phyloP scores from a whole-genome alignment of 176 grass and related monocot species.

The Hsuehochloa calcarea region DNA sequence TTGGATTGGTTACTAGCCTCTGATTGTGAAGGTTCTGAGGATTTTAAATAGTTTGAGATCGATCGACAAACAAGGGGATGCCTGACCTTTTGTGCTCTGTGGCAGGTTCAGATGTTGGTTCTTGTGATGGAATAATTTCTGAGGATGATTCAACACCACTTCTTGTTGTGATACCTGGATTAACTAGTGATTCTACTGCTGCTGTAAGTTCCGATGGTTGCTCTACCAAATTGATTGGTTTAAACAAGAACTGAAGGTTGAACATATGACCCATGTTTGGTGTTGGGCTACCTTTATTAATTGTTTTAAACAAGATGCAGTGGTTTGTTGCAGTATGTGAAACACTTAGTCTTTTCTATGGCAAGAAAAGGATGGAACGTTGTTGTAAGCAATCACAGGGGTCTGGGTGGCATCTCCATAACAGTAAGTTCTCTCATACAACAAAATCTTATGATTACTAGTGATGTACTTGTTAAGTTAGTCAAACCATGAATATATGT shows the following conservation, averaged over 20 bases:
- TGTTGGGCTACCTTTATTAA: slow-evolving; percentile 5
- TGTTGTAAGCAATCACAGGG: slow-evolving; percentile 90
- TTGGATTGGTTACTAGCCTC: slow-evolving; percentile 88
- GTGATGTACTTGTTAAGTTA: background rate
- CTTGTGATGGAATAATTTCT: slow-evolving; percentile 46
- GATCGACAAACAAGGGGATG: slow-evolving; percentile 4
- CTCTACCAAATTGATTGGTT: background rate
- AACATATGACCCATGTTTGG: background rate
- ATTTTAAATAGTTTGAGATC: slow-evolving; percentile 29
- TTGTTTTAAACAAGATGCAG: slow-evolving; percentile 19
- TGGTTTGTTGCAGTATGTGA: slow-evolving; percentile 69
- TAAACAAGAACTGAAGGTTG: slow-evolving; percentile 22
- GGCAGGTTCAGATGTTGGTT: slow-evolving; percentile 43
- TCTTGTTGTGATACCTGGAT: slow-evolving; percentile 78
- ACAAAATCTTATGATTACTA: slow-evolving; percentile 6
- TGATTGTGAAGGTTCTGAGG: slow-evolving; percentile 52
- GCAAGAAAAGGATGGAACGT: slow-evolving; percentile 78
- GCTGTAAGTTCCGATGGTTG: slow-evolving; percentile 54
- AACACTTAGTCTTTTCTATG: slow-evolving; percentile 76
- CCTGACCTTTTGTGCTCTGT: slow-evolving; percentile 20
- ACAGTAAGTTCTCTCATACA: slow-evolving; percentile 63
- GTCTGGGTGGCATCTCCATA: slow-evolving; percentile 90
- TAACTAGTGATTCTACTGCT: slow-evolving; percentile 92
- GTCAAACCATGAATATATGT: slow-evolving; percentile 7
- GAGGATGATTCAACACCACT: slow-evolving; percentile 73